Percentiles rank a stretch among this genome's conserved stretches.
Conservation (phyloP, 2,329 filamentous ascomycete genomes). For the Venturiaceae sp. region DNA sequence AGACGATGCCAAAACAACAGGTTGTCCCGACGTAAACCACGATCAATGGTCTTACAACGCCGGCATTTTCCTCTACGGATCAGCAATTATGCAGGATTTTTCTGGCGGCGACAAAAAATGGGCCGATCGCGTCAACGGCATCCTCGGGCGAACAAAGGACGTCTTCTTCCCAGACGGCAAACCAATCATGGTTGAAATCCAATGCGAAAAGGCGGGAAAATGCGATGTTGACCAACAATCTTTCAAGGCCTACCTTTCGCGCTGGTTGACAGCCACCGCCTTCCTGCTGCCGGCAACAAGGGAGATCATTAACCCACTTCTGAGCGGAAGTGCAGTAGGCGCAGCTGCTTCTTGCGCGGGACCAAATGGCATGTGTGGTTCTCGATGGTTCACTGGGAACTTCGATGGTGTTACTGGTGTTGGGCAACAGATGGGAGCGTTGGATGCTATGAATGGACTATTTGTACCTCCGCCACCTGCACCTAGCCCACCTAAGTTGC, state of each 20-base stretch:
- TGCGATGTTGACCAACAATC: conserved; percentile 65
- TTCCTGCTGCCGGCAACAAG: conserved; percentile 32
- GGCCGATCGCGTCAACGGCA: conserved; percentile 46
- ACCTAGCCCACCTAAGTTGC: neutral
- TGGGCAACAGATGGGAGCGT: conserved; percentile 33
- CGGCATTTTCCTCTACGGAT: conserved; percentile 44
- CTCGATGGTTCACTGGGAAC: conserved; percentile 33
- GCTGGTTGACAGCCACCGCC: conserved; percentile 46
- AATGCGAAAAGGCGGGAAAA: conserved; percentile 50
- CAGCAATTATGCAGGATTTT: conserved; percentile 47
- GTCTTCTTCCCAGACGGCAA: conserved; percentile 44
- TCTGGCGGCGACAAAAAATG: conserved; percentile 37
- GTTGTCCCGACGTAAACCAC: conserved; percentile 39
- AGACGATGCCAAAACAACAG: conserved; percentile 19
- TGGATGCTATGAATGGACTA: conserved; percentile 35
- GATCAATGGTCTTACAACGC: conserved; percentile 50
- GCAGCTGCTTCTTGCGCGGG: conserved; percentile 34
- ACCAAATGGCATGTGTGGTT: conserved; percentile 31
- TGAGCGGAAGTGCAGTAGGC: conserved; percentile 30
- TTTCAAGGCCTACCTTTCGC: conserved; percentile 67
- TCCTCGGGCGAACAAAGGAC: conserved; percentile 39
- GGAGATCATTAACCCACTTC: conserved; percentile 25
- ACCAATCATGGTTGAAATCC: conserved; percentile 53
- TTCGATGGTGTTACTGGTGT: conserved; percentile 32
- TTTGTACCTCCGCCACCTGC: conserved; percentile 14